Evolutionary conservation across 805 yeast genomes (phyloP), one percentile per base, ranked within the genome.

Genomic region (Wickerhamiella siamensis): DNA sequence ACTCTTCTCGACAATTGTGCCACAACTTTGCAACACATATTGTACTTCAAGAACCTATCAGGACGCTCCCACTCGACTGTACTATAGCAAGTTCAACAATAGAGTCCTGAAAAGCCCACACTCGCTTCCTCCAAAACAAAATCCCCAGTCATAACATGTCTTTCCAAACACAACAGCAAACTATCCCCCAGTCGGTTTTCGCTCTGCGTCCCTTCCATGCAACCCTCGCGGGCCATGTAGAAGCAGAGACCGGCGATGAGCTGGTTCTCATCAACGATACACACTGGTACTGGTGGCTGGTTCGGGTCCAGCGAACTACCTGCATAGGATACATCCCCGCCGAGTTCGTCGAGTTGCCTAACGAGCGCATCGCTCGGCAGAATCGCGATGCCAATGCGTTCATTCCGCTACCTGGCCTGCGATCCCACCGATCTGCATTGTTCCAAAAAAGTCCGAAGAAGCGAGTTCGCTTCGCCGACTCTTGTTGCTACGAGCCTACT

Each of bases 211-310:
- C 86, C 39, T 88, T 91, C 53, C 70, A 69, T 40, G 97, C 96
- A 1, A 94, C 95, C 4, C 95, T 86, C 55, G 86, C 88, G 4
- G 83, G 91, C 36, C 98, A 88, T 61, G 80, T 94, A 50, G 75
- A 79, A 44, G 68, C 88, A 9, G 58, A 64, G 17, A 75, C 83
- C 49, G 87, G 88, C 54, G 95, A 84, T 52, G 77, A 93, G 1
- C 88, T 93, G 48, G 66, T 72, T 35, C 63, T 91, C 16, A 63
- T 91, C 29, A 86, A 84, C 55, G 98, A 91, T 55, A 77, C 81
- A 38, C 95, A 91, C 61, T 72, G 83, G 46, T 91, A 91, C 62
- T 91, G 98, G 98, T 91, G 98, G 97, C 66, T 88, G 9, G 88
- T 91, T 51, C 59, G 71, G 52, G 57, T 68, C 46, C 65, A 66